phyloP scores from a whole-genome alignment of 75 land plant genomes.

The Pinus albicaulis region DNA sequence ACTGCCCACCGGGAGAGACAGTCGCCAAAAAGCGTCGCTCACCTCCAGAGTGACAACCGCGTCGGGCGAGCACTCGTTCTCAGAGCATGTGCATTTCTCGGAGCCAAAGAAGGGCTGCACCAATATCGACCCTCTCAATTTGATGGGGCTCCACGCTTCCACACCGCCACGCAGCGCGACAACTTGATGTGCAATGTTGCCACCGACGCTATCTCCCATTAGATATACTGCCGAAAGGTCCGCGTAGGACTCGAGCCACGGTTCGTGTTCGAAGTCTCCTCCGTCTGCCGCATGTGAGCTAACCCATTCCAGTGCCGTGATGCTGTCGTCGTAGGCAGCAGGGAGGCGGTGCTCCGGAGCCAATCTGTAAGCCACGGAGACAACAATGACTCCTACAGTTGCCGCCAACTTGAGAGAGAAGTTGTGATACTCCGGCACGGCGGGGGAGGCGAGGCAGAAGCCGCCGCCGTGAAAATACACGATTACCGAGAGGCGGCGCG shows the following conservation, averaged over 20 bases:
- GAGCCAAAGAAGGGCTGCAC: no score
- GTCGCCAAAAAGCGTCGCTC: constrained; percentile 55
- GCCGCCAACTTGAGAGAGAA: no score
- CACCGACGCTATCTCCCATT: constrained; percentile 31
- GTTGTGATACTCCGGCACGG: not conserved
- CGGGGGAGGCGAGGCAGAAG: constrained; percentile 23
- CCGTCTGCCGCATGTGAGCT: no score
- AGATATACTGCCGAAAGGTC: constrained; percentile 29
- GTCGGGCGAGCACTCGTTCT: no score
- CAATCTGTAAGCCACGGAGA: constrained; percentile 22
- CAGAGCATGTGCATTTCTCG: no score
- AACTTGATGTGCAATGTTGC: constrained; percentile 61
- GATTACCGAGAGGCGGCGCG: constrained; percentile 21
- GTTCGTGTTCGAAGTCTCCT: not conserved
- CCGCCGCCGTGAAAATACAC: constrained; percentile 52
- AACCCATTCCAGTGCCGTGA: constrained; percentile 24
- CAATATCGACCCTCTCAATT: no score
- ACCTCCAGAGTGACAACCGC: not conserved
- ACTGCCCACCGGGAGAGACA: constrained; percentile 7
- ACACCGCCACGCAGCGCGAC: not conserved
- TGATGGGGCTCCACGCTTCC: no score
- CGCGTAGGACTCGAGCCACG: constrained; percentile 21
- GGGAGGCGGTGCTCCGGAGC: constrained; percentile 18
- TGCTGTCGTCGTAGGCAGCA: constrained; percentile 37
- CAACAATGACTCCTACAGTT: constrained; percentile 7